phyloP scores from a whole-genome alignment of 257 asterid genomes.

The Forsythia viridissima region DNA sequence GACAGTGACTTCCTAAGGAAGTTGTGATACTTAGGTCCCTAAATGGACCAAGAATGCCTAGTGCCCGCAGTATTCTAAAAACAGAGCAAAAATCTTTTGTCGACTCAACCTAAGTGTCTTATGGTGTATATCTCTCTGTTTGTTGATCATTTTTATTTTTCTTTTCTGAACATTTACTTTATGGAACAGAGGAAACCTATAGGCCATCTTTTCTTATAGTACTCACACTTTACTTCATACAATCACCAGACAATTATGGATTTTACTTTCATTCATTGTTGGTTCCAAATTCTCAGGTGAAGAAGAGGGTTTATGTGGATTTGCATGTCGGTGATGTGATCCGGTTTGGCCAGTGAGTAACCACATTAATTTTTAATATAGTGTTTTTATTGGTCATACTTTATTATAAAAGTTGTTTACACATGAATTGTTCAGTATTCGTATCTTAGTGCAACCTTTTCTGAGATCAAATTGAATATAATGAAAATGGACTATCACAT shows the following conservation, averaged over 20 bases:
- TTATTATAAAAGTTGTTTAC: background rate
- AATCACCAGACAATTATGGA: constrained; percentile 13
- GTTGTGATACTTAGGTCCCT: background rate
- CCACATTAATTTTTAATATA: constrained; percentile 17
- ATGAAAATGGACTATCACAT: background rate
- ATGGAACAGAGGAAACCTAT: background rate
- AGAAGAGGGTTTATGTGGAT: constrained; percentile 72
- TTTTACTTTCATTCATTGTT: constrained; percentile 18
- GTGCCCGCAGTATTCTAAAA: background rate
- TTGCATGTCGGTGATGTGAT: constrained; percentile 93
- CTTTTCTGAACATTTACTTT: constrained; percentile 8
- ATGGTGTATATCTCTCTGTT: constrained; percentile 1
- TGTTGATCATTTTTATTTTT: background rate
- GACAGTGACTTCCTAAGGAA: background rate
- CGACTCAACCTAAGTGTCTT: background rate
- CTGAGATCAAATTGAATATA: constrained; percentile 10
- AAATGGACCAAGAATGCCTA: background rate
- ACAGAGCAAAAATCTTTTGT: background rate
- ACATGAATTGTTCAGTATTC: constrained; percentile 2
- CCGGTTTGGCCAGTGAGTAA: constrained; percentile 94
- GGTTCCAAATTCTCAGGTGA: constrained; percentile 51
- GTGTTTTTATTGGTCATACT: background rate
- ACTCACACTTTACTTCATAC: background rate
- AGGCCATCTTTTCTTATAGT: constrained; percentile 1
- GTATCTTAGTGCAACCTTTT: background rate